Evolutionary conservation across 2,329 filamentous ascomycete genomes (phyloP).

Genomic region (Fusarium pilosicola): DNA sequence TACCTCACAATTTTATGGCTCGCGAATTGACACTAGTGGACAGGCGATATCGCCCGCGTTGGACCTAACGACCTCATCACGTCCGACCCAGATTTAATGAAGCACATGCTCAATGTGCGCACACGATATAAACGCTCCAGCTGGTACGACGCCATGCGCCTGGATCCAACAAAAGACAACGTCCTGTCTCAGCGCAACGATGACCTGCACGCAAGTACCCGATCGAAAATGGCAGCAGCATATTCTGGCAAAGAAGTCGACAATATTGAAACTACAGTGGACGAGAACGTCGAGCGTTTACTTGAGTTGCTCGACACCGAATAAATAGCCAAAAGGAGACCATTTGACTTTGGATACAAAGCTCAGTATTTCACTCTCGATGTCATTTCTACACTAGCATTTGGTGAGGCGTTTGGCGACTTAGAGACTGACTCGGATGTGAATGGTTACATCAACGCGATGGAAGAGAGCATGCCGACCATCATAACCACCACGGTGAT

Average conservation of each 20-base stretch:
- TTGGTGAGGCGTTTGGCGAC: neutral
- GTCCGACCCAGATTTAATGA: neutral
- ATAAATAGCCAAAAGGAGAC: neutral
- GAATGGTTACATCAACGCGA: neutral
- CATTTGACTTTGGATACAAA: neutral
- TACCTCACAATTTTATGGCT: rapidly evolving
- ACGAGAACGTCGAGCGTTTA: neutral
- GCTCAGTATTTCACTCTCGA: neutral
- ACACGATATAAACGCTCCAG: neutral
- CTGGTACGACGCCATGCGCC: neutral
- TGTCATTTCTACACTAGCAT: neutral
- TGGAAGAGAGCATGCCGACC: neutral
- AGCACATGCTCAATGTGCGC: neutral
- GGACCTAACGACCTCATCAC: neutral
- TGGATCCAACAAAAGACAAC: neutral
- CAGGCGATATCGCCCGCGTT: neutral
- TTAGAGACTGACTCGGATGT: neutral
- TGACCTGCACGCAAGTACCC: neutral
- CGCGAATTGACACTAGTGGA: rapidly evolving
- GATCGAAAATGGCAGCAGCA: neutral
- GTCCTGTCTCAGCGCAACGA: neutral
- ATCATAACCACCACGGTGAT: neutral
- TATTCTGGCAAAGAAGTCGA: neutral
- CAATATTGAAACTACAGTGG: rapidly evolving
- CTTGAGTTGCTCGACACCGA: neutral